These are phyloP conservation scores for Colletotrichum sp. DNA, from an alignment of 2,329 filamentous ascomycete species.

Conservation along the genomic window DNA sequence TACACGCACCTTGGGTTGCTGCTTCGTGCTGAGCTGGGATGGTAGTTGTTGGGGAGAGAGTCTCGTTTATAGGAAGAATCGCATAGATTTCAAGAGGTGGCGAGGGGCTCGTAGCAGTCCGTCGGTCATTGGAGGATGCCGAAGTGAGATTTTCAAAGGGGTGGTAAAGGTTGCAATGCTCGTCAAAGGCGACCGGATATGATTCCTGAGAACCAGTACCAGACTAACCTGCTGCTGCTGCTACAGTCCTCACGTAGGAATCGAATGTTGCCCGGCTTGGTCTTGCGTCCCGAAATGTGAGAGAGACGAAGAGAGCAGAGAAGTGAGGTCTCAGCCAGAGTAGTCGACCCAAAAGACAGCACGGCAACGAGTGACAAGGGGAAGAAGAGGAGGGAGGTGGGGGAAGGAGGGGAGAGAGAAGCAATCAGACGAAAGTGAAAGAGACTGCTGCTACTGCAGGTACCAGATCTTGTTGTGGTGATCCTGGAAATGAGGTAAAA, in stretches of 20 bases:
- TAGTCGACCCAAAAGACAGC: background rate
- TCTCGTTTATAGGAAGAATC: conserved; percentile 7
- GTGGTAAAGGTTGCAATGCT: background rate
- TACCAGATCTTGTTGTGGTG: conserved; percentile 6
- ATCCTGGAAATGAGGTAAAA: background rate
- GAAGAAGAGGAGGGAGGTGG: background rate
- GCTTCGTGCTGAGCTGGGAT: background rate
- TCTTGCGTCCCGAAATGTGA: background rate
- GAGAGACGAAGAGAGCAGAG: background rate
- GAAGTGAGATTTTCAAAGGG: background rate
- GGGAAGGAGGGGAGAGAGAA: background rate
- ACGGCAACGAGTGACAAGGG: conserved; percentile 5
- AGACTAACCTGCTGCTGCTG: background rate
- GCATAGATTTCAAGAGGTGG: conserved; percentile 4
- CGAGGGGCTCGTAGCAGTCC: background rate
- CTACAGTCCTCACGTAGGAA: background rate
- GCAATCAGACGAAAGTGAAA: background rate
- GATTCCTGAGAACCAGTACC: conserved; percentile 3
- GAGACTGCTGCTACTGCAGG: background rate
- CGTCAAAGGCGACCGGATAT: background rate
- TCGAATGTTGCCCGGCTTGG: conserved; percentile 3
- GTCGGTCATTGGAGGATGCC: conserved; percentile 2
- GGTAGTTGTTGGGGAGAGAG: background rate
- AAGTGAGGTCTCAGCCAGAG: conserved; percentile 11
- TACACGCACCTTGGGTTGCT: background rate